Base-by-base conservation (phyloP, 2,329 filamentous ascomycete genomes). In the Fusarium sp. region DNA sequence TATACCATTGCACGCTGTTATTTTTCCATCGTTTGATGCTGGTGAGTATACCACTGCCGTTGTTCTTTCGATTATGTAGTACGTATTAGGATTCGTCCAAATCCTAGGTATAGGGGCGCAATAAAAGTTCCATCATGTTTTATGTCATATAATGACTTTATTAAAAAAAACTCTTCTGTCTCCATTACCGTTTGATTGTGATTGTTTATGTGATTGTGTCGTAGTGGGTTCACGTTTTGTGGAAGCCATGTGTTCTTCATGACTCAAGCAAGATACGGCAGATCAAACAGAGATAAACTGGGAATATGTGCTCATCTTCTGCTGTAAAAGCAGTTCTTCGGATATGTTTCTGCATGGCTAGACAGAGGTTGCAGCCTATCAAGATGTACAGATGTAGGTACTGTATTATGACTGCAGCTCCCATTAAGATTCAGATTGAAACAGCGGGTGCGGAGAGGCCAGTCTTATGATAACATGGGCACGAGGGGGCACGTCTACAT, bases 11-110 rank as follows among this genome's bases (percentile, higher is more conserved):
- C 65, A 70, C 55, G 53, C 48, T 65, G 50, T 67, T 73, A 2
- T 33, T 53, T 71, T 37, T 62, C 59, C 62, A 51, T 70, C 54
- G 66, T 68, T 64, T 53, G 53, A 67, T 72, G 60, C 61, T 71
- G 70, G 72, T 74, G 62, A 74, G 72, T 74, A 74, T 71, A 60
- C 72, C 69, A 73, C 57, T 67, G 60, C 64, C 62, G 54, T 67
- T 67, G 64, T 63, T 54, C 67, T 73, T 67, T 64, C 56, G 57
- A 71, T 70, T 62, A 64, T 64, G 61, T 64, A 70, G 52, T 46
- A 61, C 50, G 52, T 46, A 61, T 46, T 56, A 56, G 55, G 53
- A 67, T 64, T 55, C 51, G 56, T 68, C 52, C 61, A 68, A 35
- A 58, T 59, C 55, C 46, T 62, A 68, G 65, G 48, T 71, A 65